Evolutionary conservation across 1,139 yeast species (phyloP).

Genomic region (Pichia cactophila): DNA sequence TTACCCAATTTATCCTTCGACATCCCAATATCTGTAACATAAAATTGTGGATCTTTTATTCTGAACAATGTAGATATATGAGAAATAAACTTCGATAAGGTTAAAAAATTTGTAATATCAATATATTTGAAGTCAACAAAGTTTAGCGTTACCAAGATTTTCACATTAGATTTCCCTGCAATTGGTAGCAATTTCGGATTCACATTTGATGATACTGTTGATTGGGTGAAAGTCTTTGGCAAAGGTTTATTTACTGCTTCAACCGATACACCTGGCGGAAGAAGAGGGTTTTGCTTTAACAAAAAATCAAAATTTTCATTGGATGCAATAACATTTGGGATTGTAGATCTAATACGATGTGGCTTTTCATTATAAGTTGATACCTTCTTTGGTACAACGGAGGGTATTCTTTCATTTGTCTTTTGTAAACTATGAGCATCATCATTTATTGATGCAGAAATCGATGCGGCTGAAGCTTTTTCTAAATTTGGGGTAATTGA

Average conservation of each 20-base stretch:
- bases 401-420: background rate
- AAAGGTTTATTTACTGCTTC: background rate
- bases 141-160: slow-evolving; percentile 14
- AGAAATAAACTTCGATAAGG: slow-evolving; percentile 2
- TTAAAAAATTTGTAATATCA: slow-evolving; percentile 3
- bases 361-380: background rate
- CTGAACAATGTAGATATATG: slow-evolving; percentile 1
- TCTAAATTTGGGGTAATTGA: background rate
- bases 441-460: background rate
- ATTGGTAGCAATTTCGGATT: slow-evolving; percentile 11
- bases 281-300: background rate
- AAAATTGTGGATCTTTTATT: slow-evolving; percentile 7
- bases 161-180: background rate
- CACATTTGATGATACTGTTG: background rate
- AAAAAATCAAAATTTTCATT: background rate
- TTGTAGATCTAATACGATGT: background rate
- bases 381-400: background rate
- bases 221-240: background rate
- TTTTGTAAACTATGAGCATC: background rate
- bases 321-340: background rate
- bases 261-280: background rate
- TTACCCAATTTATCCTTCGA: slow-evolving; percentile 10
- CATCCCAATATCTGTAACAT: slow-evolving; percentile 11
- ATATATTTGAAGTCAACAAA: slow-evolving; percentile 12
- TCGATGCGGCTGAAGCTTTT: background rate